These are phyloP conservation scores for Colletotrichum sp. DNA, from an alignment of 2,329 filamentous ascomycete genomes.

Conservation along the genomic window DNA sequence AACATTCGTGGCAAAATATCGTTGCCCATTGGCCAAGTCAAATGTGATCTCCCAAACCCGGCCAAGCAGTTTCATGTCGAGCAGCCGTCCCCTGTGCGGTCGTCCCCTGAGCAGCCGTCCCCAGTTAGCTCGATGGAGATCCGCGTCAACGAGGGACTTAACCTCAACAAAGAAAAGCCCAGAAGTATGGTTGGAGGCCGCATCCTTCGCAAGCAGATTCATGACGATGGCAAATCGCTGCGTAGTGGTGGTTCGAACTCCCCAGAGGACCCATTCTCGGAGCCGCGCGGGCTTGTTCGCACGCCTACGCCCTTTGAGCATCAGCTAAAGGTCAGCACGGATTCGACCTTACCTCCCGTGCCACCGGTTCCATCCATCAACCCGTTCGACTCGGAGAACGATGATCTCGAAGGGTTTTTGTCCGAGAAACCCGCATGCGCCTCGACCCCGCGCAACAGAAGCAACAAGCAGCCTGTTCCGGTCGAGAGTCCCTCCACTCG, in stretches of 20 bases:
- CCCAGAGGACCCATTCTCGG: conserved; percentile 35
- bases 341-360: neutral
- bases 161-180: conserved; percentile 38
- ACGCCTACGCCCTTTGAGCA: conserved; percentile 28
- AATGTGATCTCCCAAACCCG: conserved; percentile 4
- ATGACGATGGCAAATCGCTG: conserved; percentile 31
- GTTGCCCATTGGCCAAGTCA: neutral
- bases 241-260: conserved; percentile 25
- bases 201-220: conserved; percentile 31
- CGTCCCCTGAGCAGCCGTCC: conserved; percentile 15
- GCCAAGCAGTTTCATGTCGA: conserved; percentile 5
- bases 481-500: neutral
- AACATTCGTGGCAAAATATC: conserved; percentile 17
- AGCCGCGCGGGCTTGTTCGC: conserved; percentile 17
- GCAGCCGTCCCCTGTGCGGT: conserved; percentile 28
- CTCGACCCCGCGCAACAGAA: conserved; percentile 38
- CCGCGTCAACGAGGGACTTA: conserved; percentile 37
- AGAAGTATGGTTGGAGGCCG: conserved; percentile 34
- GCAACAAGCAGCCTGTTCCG: neutral
- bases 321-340: conserved; percentile 10
- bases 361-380: conserved; percentile 5
- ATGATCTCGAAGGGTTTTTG: conserved; percentile 42
- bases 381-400: conserved; percentile 41
- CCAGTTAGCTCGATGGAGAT: conserved; percentile 36
- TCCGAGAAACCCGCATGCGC: conserved; percentile 37